These are phyloP conservation scores for Aspergillus steynii DNA, from an alignment of 495 filamentous ascomycete genomes.

Conservation along the genomic window DNA sequence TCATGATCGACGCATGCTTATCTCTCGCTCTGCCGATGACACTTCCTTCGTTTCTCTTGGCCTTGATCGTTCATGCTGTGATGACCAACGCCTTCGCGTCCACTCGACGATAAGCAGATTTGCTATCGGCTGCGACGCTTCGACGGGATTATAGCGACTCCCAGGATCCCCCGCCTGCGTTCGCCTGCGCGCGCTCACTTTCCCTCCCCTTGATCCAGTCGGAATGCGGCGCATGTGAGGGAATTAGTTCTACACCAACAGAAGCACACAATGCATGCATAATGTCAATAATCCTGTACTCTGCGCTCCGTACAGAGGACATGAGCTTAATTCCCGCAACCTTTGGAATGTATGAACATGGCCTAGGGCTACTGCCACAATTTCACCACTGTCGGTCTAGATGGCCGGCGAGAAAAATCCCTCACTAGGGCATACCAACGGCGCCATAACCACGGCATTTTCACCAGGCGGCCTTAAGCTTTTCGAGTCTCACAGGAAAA, in stretches of 20 bases:
- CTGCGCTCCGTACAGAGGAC: background rate
- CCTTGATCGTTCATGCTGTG: background rate
- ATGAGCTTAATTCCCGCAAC: background rate
- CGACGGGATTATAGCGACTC: no score
- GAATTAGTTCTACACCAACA: background rate
- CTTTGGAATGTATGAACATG: background rate
- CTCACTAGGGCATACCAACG: background rate
- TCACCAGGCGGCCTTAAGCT: background rate
- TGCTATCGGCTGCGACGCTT: no score
- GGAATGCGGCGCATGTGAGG: background rate
- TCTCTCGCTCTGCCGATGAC: background rate
- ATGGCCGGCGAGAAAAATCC: background rate
- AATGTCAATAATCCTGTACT: background rate
- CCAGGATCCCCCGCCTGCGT: no score
- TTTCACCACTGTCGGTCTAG: background rate
- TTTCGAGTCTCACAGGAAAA: background rate
- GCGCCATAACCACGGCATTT: no score
- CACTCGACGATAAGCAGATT: background rate
- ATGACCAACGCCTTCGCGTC: background rate
- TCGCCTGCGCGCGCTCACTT: no score
- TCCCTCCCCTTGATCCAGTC: background rate
- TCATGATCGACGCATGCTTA: background rate
- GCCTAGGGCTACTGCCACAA: background rate
- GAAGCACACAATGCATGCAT: background rate
- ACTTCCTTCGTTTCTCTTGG: background rate